Conservation (phyloP, 2,329 filamentous ascomycete species). For the Sarocladium strictum region DNA sequence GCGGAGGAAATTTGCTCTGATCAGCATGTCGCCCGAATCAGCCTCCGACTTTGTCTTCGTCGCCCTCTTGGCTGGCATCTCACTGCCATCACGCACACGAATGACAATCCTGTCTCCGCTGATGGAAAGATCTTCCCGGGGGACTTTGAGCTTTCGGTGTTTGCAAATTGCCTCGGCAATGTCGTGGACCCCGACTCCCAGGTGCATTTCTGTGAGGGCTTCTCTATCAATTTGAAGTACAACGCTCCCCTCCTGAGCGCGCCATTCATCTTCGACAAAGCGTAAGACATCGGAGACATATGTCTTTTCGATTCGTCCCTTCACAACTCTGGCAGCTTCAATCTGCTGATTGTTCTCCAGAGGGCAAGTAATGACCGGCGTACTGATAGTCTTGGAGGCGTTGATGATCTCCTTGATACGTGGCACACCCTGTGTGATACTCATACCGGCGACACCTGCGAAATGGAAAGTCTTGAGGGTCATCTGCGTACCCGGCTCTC, state of each 20-base stretch:
- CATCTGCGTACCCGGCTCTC: slow-evolving; percentile 98
- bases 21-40: slow-evolving; percentile 48
- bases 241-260: slow-evolving; percentile 67
- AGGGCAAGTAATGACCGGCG: slow-evolving; percentile 85
- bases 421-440: slow-evolving; percentile 96
- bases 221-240: slow-evolving; percentile 76
- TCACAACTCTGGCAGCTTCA: slow-evolving; percentile 80
- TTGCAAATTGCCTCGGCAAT: slow-evolving; percentile 72
- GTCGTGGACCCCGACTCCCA: slow-evolving; percentile 69
- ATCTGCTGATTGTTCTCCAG: slow-evolving; percentile 70
- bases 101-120: slow-evolving; percentile 63
- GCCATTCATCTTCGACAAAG: slow-evolving; percentile 85
- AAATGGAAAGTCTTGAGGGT: slow-evolving; percentile 99
- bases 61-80: slow-evolving; percentile 40
- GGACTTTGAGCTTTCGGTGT: slow-evolving; percentile 78
- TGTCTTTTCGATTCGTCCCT: slow-evolving; percentile 92
- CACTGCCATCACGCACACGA: slow-evolving; percentile 54
- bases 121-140: slow-evolving; percentile 58
- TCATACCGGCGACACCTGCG: slow-evolving; percentile 98
- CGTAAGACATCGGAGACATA: slow-evolving; percentile 75
- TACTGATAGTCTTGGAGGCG: slow-evolving; percentile 88
- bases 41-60: slow-evolving; percentile 39
- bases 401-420: slow-evolving; percentile 99
- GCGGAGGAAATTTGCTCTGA: slow-evolving; percentile 80
- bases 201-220: slow-evolving; percentile 71